Evolutionary conservation across 2,329 filamentous ascomycete species (phyloP).

Genomic region (Dothidotthia symphoricarpi): DNA sequence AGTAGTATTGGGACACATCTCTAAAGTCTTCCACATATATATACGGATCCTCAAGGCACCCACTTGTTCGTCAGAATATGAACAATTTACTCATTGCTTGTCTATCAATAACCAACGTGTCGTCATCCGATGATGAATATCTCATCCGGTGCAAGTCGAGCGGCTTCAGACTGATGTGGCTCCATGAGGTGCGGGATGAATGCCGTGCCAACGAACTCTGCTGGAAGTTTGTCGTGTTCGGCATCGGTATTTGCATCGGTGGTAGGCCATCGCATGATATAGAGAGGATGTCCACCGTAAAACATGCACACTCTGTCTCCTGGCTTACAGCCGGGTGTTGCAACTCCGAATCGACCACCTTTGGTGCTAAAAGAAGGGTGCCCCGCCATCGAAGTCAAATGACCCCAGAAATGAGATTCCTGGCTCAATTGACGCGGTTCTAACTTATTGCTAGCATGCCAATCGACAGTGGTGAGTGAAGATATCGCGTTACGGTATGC

Average conservation of each 20-base stretch:
- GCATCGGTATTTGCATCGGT: not conserved
- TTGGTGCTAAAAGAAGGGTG: constrained; percentile 2
- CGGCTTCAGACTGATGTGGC: constrained; percentile 3
- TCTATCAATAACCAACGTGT: no score
- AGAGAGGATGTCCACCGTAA: constrained; percentile 2
- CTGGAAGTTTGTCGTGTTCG: not conserved
- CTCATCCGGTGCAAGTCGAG: constrained; percentile 2
- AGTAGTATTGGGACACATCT: no score
- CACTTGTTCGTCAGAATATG: no score
- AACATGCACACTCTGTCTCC: constrained; percentile 4
- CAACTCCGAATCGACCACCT: constrained; percentile 1
- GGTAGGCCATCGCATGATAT: not conserved
- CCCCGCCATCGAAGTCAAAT: no score
- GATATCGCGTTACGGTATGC: not conserved
- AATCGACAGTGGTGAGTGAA: not conserved
- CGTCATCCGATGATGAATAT: not conserved
- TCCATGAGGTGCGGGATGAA: constrained; percentile 6
- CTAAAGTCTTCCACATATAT: no score
- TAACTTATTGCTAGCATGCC: no score
- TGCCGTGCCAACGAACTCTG: constrained; percentile 1
- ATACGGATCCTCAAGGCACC: no score
- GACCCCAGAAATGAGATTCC: no score
- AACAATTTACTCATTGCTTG: no score
- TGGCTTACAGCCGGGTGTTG: constrained; percentile 1
- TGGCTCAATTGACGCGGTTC: no score